phyloP scores from a whole-genome alignment of 768 basidiomycete genomes.

The Tricholoma matsutake region DNA sequence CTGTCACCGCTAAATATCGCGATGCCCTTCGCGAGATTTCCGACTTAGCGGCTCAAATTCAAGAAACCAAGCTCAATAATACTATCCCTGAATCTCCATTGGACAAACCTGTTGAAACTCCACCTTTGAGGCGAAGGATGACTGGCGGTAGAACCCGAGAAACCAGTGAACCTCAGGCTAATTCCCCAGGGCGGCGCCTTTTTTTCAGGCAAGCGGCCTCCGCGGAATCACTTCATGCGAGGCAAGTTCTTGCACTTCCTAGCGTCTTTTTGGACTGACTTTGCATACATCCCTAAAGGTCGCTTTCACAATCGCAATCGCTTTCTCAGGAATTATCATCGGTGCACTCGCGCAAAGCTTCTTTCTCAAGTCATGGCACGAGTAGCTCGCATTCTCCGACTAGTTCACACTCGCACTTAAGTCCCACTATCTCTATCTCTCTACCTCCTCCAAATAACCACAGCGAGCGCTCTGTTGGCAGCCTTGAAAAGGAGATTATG shows the following conservation, averaged over 20 bases:
- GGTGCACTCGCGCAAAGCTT: conserved; percentile 81
- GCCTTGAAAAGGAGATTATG: conserved; percentile 94
- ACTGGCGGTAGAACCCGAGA: conserved; percentile 50
- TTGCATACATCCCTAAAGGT: conserved; percentile 42
- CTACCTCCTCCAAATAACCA: conserved; percentile 28
- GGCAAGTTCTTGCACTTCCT: conserved; percentile 39
- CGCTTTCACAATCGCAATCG: conserved; percentile 91
- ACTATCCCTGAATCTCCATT: conserved; percentile 35
- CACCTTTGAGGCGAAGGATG: conserved; percentile 50
- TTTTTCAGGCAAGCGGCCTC: conserved; percentile 90
- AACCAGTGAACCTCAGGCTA: conserved; percentile 43
- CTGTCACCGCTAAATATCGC: conserved; percentile 78
- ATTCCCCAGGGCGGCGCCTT: conserved; percentile 59
- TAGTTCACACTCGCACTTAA: conserved; percentile 46
- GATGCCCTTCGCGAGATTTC: conserved; percentile 90
- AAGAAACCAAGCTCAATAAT: conserved; percentile 75
- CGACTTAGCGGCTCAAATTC: conserved; percentile 88
- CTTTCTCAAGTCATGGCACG: conserved; percentile 72
- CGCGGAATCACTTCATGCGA: conserved; percentile 83
- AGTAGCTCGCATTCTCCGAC: conserved; percentile 63
- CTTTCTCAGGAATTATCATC: conserved; percentile 96
- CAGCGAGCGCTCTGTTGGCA: conserved; percentile 74
- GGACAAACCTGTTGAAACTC: conserved; percentile 42
- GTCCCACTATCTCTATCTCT: conserved; percentile 55
- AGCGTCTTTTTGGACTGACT: conserved; percentile 10